Evolutionary conservation across 768 basidiomycete species (phyloP), one percentile per base, ranked within the genome.

Genomic region (Lentinula raphanica): DNA sequence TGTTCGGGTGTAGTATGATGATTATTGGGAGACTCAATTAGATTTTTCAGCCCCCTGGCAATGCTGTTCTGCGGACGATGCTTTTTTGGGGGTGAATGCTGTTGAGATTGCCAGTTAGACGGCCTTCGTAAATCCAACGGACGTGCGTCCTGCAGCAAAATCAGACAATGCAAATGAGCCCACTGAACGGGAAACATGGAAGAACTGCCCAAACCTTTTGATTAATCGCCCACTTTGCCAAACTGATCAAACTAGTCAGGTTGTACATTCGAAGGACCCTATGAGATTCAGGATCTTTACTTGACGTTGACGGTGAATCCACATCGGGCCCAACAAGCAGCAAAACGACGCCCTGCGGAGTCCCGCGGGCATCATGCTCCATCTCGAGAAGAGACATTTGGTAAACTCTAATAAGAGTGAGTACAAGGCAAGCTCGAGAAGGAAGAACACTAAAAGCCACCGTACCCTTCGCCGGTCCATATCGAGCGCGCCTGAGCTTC

Each of bases 211-310:
- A 40, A 60, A 87, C 91, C 70, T 86, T 87, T 58, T 87, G 84
- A 9, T 85, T 72, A 17, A 86, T 71, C 0, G 83, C 78, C 88
- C 88, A 93, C 65, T 84, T 85, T 1, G 88, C 89, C 12, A 94
- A 77, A 63, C 80, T 92, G 8, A 80, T 78, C 5, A 94, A 71
- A 66, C 90, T 90, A 19, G 83, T 76, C 19, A 94, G 76, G 65
- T 86, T 93, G 68, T 94, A 94, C 90, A 94, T 92, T 39, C 92
- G 82, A 39, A 92, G 70, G 6, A 76, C 74, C 48, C 84, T 78
- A 38, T 76, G 64, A 6, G 76, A 68, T 62, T 90, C 88, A 51
- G 78, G 70, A 36, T 89, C 84, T 59, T 79, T 83, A 31, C 67
- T 66, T 28, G 53, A 54, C 13, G 15, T 66, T 6, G 66, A 64